phyloP scores from a whole-genome alignment of 1,284 basidiomycete genomes.

The Leccinum insolens region DNA sequence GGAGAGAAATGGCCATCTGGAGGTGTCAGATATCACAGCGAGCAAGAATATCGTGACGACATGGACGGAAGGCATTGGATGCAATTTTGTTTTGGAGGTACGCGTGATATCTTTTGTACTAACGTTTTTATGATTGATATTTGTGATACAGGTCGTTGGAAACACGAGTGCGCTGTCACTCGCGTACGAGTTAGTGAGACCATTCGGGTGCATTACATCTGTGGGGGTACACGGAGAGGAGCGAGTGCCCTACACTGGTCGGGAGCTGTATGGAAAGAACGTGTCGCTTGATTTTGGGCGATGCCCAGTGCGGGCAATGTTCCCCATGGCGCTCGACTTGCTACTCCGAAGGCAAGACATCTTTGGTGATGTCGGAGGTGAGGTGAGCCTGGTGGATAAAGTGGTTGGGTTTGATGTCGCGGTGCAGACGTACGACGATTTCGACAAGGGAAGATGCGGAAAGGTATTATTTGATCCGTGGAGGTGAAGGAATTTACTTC shows the following conservation, averaged over 20 bases:
- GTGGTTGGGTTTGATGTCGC: constrained; percentile 62
- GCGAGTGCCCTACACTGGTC: constrained; percentile 61
- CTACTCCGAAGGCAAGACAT: constrained; percentile 71
- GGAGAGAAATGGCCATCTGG: constrained; percentile 43
- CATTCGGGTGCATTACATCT: constrained; percentile 80
- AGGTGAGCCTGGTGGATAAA: constrained; percentile 64
- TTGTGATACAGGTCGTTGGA: constrained; percentile 70
- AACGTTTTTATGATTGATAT: background rate
- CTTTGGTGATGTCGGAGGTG: constrained; percentile 62
- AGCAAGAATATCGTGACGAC: constrained; percentile 50
- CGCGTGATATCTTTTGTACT: constrained; percentile 10
- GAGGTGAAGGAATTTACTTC: background rate
- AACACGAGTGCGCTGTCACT: constrained; percentile 69
- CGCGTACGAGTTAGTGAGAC: constrained; percentile 77
- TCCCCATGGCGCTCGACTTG: constrained; percentile 72
- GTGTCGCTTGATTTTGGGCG: constrained; percentile 82
- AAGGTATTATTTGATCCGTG: constrained; percentile 51
- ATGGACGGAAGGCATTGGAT: constrained; percentile 60
- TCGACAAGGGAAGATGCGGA: constrained; percentile 70
- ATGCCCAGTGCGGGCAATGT: constrained; percentile 83
- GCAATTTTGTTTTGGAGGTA: constrained; percentile 70
- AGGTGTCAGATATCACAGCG: constrained; percentile 52
- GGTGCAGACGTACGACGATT: constrained; percentile 59
- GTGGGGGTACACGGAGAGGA: constrained; percentile 73
- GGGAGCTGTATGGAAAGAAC: constrained; percentile 81